Conservation (phyloP, 257 asterid genomes). For the Jaltomata sinuosa region DNA sequence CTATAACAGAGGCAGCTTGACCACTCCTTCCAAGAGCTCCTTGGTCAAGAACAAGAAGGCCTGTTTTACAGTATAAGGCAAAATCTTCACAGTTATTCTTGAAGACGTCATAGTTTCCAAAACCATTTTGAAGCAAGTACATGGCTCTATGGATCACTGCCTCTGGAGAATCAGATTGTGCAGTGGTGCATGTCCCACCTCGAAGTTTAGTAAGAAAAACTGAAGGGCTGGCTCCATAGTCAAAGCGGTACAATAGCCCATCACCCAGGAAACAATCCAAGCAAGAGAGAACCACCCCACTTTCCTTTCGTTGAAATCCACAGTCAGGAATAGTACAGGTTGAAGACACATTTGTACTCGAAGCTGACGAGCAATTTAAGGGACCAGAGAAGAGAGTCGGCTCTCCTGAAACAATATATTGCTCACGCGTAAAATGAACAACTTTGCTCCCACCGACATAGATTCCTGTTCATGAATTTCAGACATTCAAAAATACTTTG, state of each 20-base stretch:
- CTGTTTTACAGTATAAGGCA: constrained; percentile 36
- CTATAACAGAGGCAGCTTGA: constrained; percentile 14
- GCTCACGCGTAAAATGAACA: constrained; percentile 22
- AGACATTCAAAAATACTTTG: background rate
- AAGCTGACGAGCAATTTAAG: background rate
- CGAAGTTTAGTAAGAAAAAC: constrained; percentile 20
- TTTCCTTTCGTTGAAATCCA: constrained; percentile 12
- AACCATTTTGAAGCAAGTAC: constrained; percentile 25
- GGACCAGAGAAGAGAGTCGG: background rate
- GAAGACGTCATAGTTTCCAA: constrained; percentile 20
- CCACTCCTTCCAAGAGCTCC: constrained; percentile 27
- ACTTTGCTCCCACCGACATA: constrained; percentile 26
- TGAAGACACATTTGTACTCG: background rate
- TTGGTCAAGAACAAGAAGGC: constrained; percentile 12
- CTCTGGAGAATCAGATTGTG: constrained; percentile 17
- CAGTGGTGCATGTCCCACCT: constrained; percentile 36
- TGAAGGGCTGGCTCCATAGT: constrained; percentile 11
- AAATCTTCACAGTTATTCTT: constrained; percentile 35
- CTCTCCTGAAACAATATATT: background rate
- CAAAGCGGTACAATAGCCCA: constrained; percentile 20
- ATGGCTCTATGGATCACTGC: constrained; percentile 21
- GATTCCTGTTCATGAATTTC: constrained; percentile 13
- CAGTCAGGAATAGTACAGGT: constrained; percentile 19
- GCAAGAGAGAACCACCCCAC: constrained; percentile 33
- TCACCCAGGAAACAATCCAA: constrained; percentile 27